Conservation (phyloP, 495 filamentous ascomycete species). For the Letharia lupina region DNA sequence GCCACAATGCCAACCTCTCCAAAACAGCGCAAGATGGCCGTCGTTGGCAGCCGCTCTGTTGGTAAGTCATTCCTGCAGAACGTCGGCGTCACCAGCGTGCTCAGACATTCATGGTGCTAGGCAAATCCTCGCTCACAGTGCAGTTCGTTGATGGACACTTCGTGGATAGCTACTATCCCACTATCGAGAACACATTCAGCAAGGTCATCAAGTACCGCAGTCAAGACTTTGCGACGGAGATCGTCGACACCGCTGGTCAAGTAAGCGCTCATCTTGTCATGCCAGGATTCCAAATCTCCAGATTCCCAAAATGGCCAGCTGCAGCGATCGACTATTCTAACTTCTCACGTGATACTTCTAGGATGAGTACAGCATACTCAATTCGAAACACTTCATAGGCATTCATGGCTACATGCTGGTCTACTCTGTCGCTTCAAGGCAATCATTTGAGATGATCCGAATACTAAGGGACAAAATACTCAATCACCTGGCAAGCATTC, state of each 20-base stretch:
- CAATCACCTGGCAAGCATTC: slow-evolving; percentile 74
- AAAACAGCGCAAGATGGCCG: slow-evolving; percentile 96
- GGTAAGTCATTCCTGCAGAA: slow-evolving; percentile 48
- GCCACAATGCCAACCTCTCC: slow-evolving; percentile 63
- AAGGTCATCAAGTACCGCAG: slow-evolving; percentile 85
- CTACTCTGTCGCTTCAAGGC: slow-evolving; percentile 85
- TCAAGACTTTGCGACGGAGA: slow-evolving; percentile 92
- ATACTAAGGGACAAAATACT: slow-evolving; percentile 96
- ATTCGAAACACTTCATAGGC: slow-evolving; percentile 98
- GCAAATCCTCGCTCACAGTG: slow-evolving; percentile 95
- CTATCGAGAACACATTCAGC: slow-evolving; percentile 97
- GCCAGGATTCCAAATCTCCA: background rate
- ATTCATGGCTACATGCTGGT: slow-evolving; percentile 99
- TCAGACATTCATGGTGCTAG: slow-evolving; percentile 39
- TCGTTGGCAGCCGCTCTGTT: slow-evolving; percentile 94
- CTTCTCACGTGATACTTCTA: slow-evolving; percentile 31
- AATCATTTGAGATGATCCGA: slow-evolving; percentile 93
- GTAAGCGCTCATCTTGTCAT: slow-evolving; percentile 37
- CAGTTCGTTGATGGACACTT: slow-evolving; percentile 98
- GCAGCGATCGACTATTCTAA: slow-evolving; percentile 19
- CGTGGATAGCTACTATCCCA: slow-evolving; percentile 97
- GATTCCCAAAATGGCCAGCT: slow-evolving; percentile 20
- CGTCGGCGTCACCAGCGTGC: background rate
- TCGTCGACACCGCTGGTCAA: slow-evolving; percentile 97
- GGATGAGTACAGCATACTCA: slow-evolving; percentile 98